A percentile compares a stretch with the other conserved stretches of the same genome.
Evolutionary conservation across 257 asterid species (phyloP).

Genomic region (Nicotiana tabacum): DNA sequence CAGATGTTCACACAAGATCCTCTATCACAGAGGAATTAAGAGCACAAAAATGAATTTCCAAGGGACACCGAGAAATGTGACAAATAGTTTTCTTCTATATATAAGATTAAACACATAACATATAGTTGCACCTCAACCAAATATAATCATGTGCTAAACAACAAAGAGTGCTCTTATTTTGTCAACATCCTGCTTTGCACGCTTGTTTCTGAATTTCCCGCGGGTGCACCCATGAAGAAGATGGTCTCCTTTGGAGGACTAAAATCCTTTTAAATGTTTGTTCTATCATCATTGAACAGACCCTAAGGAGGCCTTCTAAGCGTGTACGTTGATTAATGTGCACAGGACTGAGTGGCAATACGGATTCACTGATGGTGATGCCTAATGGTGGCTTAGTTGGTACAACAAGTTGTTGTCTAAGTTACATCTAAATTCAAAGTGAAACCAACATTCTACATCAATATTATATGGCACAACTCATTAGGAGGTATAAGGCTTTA

Average conservation of each 20-base stretch:
- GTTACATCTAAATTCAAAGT: background rate
- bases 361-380: background rate
- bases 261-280: background rate
- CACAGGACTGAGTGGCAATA: background rate
- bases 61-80: background rate
- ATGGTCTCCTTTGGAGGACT: background rate
- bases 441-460: background rate
- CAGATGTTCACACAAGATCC: background rate
- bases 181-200: background rate
- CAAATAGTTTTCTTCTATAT: background rate
- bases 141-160: background rate
- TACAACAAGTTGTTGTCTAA: background rate
- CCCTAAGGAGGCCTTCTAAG: background rate
- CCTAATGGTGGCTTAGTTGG: background rate
- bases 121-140: background rate
- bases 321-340: background rate
- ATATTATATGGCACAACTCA: background rate
- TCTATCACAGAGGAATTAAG: background rate
- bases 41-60: background rate
- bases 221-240: background rate
- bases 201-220: background rate
- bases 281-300: background rate
- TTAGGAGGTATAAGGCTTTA: background rate
- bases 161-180: background rate
- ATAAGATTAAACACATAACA: background rate